Evolutionary conservation across 2,329 filamentous ascomycete species (phyloP).

Genomic region (Botrytis byssoidea): DNA sequence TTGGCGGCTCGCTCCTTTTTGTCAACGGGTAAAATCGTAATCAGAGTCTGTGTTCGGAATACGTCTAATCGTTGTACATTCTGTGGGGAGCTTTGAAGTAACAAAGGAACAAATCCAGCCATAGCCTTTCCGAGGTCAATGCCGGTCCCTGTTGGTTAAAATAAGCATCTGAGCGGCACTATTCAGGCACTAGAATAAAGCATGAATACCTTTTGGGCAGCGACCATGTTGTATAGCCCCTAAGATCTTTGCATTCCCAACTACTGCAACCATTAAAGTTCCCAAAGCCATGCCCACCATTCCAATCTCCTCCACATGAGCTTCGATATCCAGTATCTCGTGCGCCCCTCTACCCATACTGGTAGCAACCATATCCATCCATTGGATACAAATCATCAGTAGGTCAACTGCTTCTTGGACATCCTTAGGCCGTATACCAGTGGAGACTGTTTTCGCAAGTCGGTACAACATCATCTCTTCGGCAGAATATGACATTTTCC

Average conservation of each 20-base stretch:
- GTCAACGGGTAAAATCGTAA: slow-evolving; percentile 53
- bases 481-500: slow-evolving; percentile 55
- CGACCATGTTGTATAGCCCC: slow-evolving; percentile 52
- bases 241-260: slow-evolving; percentile 58
- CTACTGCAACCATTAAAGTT: slow-evolving; percentile 59
- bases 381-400: slow-evolving; percentile 51
- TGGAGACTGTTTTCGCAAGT: slow-evolving; percentile 39
- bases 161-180: not conserved
- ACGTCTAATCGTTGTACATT: slow-evolving; percentile 51
- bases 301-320: slow-evolving; percentile 54
- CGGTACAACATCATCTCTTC: slow-evolving; percentile 40
- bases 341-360: slow-evolving; percentile 48
- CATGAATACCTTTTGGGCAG: slow-evolving; percentile 44
- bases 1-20: slow-evolving; percentile 52
- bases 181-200: not conserved
- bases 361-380: slow-evolving; percentile 58
- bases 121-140: slow-evolving; percentile 45
- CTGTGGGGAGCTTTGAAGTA: slow-evolving; percentile 56
- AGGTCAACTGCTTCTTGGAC: slow-evolving; percentile 51
- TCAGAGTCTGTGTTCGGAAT: slow-evolving; percentile 57
- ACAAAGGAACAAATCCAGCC: slow-evolving; percentile 53
- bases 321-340: slow-evolving; percentile 44
- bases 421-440: slow-evolving; percentile 49
- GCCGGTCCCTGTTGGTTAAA: slow-evolving; percentile 46
- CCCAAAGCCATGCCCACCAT: slow-evolving; percentile 63